phyloP scores from a whole-genome alignment of 208 protist genomes.

The Acanthamoeba castellanii region DNA sequence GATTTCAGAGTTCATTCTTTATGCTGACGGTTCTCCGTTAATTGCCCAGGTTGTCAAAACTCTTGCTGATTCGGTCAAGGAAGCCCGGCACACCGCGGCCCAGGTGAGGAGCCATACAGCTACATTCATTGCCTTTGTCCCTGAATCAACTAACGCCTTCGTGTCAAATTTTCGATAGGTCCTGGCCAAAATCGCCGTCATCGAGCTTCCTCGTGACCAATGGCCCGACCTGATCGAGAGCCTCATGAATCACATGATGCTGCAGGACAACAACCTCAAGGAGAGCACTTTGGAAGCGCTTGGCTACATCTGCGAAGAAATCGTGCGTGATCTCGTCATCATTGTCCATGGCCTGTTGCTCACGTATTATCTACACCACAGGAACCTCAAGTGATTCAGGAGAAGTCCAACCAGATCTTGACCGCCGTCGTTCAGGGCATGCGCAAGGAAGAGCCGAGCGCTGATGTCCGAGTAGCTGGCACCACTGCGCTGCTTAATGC shows the following conservation, averaged over 20 bases:
- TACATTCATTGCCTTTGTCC: not conserved
- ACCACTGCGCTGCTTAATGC: conserved; percentile 96
- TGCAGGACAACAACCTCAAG: conserved; percentile 87
- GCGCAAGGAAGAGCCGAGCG: conserved; percentile 86
- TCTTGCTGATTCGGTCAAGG: conserved; percentile 90
- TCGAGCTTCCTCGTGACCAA: conserved; percentile 95
- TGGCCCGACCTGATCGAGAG: conserved; percentile 95
- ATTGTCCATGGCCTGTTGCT: not conserved
- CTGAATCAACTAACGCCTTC: not conserved
- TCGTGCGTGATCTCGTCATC: conserved; percentile 82
- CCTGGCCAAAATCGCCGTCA: conserved; percentile 95
- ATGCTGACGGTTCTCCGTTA: not conserved
- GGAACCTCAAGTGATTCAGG: conserved; percentile 74
- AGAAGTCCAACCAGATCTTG: conserved; percentile 93
- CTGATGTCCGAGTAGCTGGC: conserved; percentile 93
- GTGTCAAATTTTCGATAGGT: conserved; percentile 78
- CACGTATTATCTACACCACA: conserved; percentile 14
- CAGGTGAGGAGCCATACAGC: conserved; percentile 87
- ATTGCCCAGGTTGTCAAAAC: conserved; percentile 87
- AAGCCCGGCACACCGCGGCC: conserved; percentile 94
- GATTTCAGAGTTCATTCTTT: not conserved
- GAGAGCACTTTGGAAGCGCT: conserved; percentile 96
- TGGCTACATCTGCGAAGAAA: conserved; percentile 98
- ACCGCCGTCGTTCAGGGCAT: conserved; percentile 94
- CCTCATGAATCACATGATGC: conserved; percentile 90